Conservation (phyloP, 352 stramenopile species). For the Albugo candida region DNA sequence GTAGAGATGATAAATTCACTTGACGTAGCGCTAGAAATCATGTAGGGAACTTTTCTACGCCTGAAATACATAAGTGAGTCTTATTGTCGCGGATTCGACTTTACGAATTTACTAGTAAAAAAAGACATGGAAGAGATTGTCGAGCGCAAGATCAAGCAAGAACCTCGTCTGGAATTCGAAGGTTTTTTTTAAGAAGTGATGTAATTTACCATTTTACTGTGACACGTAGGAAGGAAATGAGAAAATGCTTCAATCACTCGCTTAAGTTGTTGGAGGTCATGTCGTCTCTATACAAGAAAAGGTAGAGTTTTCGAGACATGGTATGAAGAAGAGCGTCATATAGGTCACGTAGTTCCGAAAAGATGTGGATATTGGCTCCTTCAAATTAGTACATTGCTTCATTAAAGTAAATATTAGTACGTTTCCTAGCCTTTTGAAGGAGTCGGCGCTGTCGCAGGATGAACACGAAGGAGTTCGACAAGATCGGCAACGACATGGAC, state of each 20-base stretch:
- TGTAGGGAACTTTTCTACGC: conserved; percentile 19
- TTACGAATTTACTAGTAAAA: conserved; percentile 4
- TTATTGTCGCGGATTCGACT: not conserved
- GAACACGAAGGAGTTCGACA: conserved; percentile 49
- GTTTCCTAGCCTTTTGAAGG: conserved; percentile 45
- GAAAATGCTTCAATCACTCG: conserved; percentile 72
- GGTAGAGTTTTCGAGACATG: conserved; percentile 51
- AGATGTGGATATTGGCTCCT: conserved; percentile 39
- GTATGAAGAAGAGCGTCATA: conserved; percentile 51
- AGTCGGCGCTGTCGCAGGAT: conserved; percentile 45
- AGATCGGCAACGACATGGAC: conserved; percentile 43
- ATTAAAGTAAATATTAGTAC: conserved; percentile 56
- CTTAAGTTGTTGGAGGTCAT: conserved; percentile 38
- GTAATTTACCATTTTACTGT: conserved; percentile 10
- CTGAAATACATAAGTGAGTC: not conserved
- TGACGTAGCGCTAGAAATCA: conserved; percentile 60
- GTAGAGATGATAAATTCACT: conserved; percentile 61
- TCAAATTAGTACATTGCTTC: conserved; percentile 63
- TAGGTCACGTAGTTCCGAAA: conserved; percentile 65
- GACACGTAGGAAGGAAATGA: conserved; percentile 35
- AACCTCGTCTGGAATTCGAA: conserved; percentile 11
- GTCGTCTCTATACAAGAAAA: conserved; percentile 45
- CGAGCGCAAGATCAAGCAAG: conserved; percentile 10
- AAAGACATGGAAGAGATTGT: conserved; percentile 47
- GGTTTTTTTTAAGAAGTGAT: not conserved